Evolutionary conservation across 75 land plant genomes (phyloP).

Genomic region (Sequoia sempervirens): DNA sequence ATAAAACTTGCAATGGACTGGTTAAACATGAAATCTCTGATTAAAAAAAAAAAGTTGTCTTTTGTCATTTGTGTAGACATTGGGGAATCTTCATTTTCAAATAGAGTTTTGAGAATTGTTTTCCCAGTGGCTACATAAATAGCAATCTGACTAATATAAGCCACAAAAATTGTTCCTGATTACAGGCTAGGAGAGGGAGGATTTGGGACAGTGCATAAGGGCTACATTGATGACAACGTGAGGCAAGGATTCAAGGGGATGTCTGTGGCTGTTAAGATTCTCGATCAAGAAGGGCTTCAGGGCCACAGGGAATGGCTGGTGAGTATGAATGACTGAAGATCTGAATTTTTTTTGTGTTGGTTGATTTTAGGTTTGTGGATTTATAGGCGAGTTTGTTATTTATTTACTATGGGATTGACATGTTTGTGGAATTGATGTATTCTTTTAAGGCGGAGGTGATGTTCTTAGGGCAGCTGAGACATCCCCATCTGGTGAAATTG

Average conservation of each 20-base stretch:
- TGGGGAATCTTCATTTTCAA: not conserved
- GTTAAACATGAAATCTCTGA: not conserved
- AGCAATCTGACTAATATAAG: not conserved
- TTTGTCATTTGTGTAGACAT: not conserved
- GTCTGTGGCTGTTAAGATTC: conserved; percentile 62
- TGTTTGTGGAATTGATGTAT: not conserved
- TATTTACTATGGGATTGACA: not conserved
- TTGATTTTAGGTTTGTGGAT: not conserved
- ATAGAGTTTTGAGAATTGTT: no score
- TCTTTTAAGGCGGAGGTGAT: conserved; percentile 8
- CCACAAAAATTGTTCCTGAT: not conserved
- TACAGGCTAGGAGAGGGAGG: conserved; percentile 54
- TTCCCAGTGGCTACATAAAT: no score
- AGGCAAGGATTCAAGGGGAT: conserved; percentile 50
- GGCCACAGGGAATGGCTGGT: conserved; percentile 84
- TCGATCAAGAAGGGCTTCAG: conserved; percentile 61
- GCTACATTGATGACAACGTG: conserved; percentile 51
- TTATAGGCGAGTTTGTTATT: not conserved
- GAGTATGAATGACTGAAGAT: conserved; percentile 4
- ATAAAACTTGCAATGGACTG: not conserved
- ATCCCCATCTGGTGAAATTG: conserved; percentile 17
- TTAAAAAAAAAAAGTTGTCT: no score
- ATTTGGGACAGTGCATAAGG: conserved; percentile 65
- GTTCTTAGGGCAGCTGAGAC: conserved; percentile 14
- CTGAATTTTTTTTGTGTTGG: not conserved